Evolutionary conservation across 768 basidiomycete species (phyloP).

Genomic region (Podaxis sp.): DNA sequence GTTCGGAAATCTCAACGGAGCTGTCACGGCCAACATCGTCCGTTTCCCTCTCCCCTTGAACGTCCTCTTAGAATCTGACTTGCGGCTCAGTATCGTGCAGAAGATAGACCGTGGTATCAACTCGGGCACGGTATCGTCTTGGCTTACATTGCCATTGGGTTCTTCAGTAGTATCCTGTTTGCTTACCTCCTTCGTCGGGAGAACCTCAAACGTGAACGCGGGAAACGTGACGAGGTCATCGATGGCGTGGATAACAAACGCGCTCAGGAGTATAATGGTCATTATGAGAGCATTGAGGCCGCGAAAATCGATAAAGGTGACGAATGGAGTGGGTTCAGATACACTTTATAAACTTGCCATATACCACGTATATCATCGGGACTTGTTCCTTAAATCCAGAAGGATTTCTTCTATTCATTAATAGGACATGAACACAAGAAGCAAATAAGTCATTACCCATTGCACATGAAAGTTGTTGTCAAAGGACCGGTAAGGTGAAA

Average conservation of each 20-base stretch:
- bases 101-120: constrained; percentile 66
- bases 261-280: constrained; percentile 53
- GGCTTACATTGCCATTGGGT: constrained; percentile 67
- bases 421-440: constrained; percentile 20
- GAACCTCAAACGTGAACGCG: constrained; percentile 61
- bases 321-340: constrained; percentile 76
- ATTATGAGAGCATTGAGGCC: constrained; percentile 50
- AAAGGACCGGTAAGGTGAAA: constrained; percentile 7
- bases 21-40: constrained; percentile 66
- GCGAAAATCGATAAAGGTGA: constrained; percentile 67
- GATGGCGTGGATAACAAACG: constrained; percentile 43
- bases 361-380: constrained; percentile 12
- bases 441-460: neutral
- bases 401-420: constrained; percentile 20
- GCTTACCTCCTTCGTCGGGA: constrained; percentile 52
- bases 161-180: constrained; percentile 50
- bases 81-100: constrained; percentile 56
- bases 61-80: neutral
- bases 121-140: constrained; percentile 70
- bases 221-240: constrained; percentile 69
- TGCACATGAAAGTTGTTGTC: constrained; percentile 15
- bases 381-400: neutral
- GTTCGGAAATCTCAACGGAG: constrained; percentile 68
- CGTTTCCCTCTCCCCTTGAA: constrained; percentile 24
- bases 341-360: constrained; percentile 40